Evolutionary conservation across 805 yeast species (phyloP), one percentile per base, ranked within the genome.

Genomic region (Metschnikowia drakensbergensis): DNA sequence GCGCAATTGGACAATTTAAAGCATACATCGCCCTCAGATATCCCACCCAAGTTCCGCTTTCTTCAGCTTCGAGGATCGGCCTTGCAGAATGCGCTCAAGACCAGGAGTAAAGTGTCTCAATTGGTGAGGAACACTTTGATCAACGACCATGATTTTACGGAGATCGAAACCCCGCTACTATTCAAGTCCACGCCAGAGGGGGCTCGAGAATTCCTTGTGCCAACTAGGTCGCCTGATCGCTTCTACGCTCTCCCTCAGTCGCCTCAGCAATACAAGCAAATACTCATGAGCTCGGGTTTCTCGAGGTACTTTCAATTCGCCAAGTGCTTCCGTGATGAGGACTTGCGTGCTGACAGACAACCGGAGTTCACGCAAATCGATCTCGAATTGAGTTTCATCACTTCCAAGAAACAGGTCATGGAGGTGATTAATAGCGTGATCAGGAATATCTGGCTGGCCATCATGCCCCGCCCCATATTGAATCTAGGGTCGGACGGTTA

Each of bases 331-430:
- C 76, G 99, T 55, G 99, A 94, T 64, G 99, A 94, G 65, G 98
- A 94, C 67, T 75, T 94, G 49, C 77, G 99, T 50, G 83, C 88
- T 1, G 99, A 94, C 65, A 79, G 99, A 66, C 99, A 94, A 67
- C 98, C 98, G 0, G 99, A 94, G 64, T 94, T 94, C 64, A 94
- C 99, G 0, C 99, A 94, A 67, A 70, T 94, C n/a, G 99, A 94
- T 73, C 58, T 94, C 67, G 99, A 94, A 65, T 85, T 94, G 92
- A 80, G 91, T 17, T 94, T 84, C 70, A 84, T 91, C 3, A 74
- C 75, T 53, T 80, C 81, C 30, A 68, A 73, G 11, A 88, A 87
- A 55, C 74, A 71, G 49, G 95, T 94, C 5, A 82, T 80, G 63
- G 48, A 62, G 0, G 83, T 81, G 0, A 82, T 92, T 2, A 86